Base-by-base conservation (phyloP, 1,139 yeast genomes). In the Candida glucosophila region DNA sequence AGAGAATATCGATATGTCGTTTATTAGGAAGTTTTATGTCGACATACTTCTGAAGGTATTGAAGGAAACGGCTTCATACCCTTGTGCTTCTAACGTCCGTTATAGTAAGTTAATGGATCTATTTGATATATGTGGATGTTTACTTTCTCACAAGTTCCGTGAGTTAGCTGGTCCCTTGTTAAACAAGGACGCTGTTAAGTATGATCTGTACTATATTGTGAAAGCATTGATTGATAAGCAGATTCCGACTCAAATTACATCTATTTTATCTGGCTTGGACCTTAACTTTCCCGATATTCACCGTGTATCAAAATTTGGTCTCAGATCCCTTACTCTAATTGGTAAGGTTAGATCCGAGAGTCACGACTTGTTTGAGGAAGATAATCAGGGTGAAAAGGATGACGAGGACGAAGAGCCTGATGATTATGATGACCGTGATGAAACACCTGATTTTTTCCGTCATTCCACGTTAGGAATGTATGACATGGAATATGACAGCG, bases 391-490 rank as follows among this genome's bases (percentile, higher is more conserved):
- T 2, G 68, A 58, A 6, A 52, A 49, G 24, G 74, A 66, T 10
- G 79, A 68, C n/a, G 82, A 76, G 17, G 81, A 73, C 24, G 80
- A 76, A 19, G 55, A 47, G 7, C 52, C 52, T 5, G 59, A 54
- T 20, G 79, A 68, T 26, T 68, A 67, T 9, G 92, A 77, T 22
- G 83, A 73, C 17, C 63, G 73, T 25, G 92, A 81, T 25, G 93
- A 82, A 29, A 72, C 86, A 0, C 88, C 94, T 0, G 93, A 86
- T 46, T 61, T 88, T 43, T 77, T 86, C 51, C 65, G 79, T 27
- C 85, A 88, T 46, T 86, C 96, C 0, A 83, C 96, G 0, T 62
- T 88, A 27, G 96, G 96, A 2, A 86, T 88, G 95, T 88, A 81
- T 46, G 96, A 88, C 41, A 77, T 82, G 26, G 93, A 81, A 27